Percentiles rank a stretch among this genome's conserved stretches.
These are phyloP conservation scores for Arthrobotrys conoides DNA, from an alignment of 2,329 filamentous ascomycete species.

Conservation along the genomic window DNA sequence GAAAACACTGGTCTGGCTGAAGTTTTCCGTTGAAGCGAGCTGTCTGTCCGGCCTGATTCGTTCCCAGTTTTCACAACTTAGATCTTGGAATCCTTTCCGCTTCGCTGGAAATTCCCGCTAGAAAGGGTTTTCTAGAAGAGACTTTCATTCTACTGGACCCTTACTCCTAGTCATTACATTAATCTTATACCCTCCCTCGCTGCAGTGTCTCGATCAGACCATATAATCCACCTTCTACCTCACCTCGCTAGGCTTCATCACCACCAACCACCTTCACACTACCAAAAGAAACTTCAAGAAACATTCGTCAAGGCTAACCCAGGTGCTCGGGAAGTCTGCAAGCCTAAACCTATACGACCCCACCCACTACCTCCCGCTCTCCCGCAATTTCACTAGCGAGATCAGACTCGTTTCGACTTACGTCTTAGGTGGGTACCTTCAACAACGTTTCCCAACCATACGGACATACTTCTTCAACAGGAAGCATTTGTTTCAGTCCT, in stretches of 20 bases:
- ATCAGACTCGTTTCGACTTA: neutral
- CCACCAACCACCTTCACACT: neutral
- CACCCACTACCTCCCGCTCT: constrained; percentile 20
- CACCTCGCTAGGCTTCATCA: constrained; percentile 16
- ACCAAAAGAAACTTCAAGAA: constrained; percentile 9
- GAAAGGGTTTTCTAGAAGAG: neutral
- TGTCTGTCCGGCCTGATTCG: constrained; percentile 9
- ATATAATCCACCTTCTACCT: constrained; percentile 12
- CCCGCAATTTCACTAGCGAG: constrained; percentile 28
- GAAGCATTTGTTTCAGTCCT: constrained; percentile 29
- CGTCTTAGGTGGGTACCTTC: constrained; percentile 21
- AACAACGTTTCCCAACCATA: constrained; percentile 22
- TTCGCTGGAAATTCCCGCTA: constrained; percentile 2
- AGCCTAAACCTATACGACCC: constrained; percentile 20
- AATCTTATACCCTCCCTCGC: constrained; percentile 6
- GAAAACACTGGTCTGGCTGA: neutral
- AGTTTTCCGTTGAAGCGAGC: neutral
- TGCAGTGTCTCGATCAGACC: neutral
- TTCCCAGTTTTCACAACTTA: neutral
- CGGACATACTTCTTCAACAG: constrained; percentile 48
- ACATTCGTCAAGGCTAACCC: constrained; percentile 14
- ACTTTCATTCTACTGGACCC: neutral
- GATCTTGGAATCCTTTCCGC: constrained; percentile 22
- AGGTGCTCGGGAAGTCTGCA: constrained; percentile 18
- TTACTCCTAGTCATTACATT: neutral